These are phyloP conservation scores for Vicia faba DNA, from an alignment of 306 rosid species.

Conservation along the genomic window DNA sequence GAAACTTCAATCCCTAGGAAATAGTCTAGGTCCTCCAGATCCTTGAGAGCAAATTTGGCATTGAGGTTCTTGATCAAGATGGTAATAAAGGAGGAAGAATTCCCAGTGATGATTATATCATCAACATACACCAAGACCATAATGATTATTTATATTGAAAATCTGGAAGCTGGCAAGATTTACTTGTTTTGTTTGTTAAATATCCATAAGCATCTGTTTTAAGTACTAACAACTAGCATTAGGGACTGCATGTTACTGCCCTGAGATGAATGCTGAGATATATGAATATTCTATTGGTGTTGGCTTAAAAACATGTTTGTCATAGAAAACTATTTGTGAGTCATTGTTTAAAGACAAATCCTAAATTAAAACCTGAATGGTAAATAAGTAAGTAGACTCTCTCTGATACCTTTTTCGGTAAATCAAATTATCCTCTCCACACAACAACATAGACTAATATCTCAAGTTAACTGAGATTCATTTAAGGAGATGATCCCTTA, in stretches of 20 bases:
- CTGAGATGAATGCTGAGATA: not conserved
- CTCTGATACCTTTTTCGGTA: not conserved
- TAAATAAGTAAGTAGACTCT: not conserved
- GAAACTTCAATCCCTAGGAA: too few relatives aligned
- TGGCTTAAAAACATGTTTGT: not conserved
- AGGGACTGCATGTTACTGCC: slow-evolving; percentile 12
- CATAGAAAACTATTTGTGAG: not conserved
- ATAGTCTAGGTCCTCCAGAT: too few relatives aligned
- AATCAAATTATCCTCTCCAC: not conserved
- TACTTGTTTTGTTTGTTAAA: not conserved
- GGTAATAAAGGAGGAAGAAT: too few relatives aligned
- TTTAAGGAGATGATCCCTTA: not conserved
- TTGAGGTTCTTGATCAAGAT: too few relatives aligned
- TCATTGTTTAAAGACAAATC: not conserved
- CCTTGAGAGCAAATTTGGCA: too few relatives aligned
- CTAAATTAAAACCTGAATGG: not conserved
- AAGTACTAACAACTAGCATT: slow-evolving; percentile 25
- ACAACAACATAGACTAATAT: not conserved
- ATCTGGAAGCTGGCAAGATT: not conserved
- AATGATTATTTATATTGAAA: too few relatives aligned
- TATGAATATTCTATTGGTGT: not conserved
- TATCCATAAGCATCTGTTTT: not conserved
- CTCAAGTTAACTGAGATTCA: not conserved
- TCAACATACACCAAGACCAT: too few relatives aligned
- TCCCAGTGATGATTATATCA: too few relatives aligned